Conservation (phyloP, 192 early-diverging fungal species). For the Piromyces finnis region DNA sequence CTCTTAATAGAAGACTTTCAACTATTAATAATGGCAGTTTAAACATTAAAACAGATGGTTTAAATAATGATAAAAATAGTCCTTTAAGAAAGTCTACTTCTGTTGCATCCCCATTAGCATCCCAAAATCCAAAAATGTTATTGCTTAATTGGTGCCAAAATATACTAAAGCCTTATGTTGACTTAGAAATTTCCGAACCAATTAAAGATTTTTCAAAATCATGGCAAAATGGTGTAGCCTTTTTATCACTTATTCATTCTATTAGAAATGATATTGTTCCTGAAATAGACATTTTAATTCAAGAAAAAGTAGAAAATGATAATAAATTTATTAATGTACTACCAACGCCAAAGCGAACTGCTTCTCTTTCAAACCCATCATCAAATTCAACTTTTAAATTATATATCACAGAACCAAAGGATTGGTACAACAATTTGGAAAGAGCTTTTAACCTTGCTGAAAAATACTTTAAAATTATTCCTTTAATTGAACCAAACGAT, state of each 20-base stretch:
- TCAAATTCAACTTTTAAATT: neutral
- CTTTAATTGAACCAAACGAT: slow-evolving; percentile 9
- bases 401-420: slow-evolving; percentile 1
- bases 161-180: slow-evolving; percentile 8
- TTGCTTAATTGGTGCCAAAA: slow-evolving; percentile 10
- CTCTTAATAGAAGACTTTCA: neutral
- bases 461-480: slow-evolving; percentile 4
- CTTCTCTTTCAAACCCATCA: neutral
- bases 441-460: slow-evolving; percentile 9
- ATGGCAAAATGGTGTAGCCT: slow-evolving; percentile 11
- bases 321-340: neutral
- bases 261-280: slow-evolving; percentile 3
- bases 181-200: slow-evolving; percentile 2
- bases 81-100: neutral
- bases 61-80: neutral
- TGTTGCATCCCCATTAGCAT: neutral
- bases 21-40: neutral
- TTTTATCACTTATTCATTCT: slow-evolving; percentile 8
- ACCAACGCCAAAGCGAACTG: neutral
- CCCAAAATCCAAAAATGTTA: slow-evolving; percentile 1
- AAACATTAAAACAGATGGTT: neutral
- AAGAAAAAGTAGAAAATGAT: neutral
- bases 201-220: slow-evolving; percentile 6
- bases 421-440: slow-evolving; percentile 7
- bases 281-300: neutral